Evolutionary conservation across 1,139 yeast species (phyloP).

Genomic region (Chernovozyma sophiae-reginae): DNA sequence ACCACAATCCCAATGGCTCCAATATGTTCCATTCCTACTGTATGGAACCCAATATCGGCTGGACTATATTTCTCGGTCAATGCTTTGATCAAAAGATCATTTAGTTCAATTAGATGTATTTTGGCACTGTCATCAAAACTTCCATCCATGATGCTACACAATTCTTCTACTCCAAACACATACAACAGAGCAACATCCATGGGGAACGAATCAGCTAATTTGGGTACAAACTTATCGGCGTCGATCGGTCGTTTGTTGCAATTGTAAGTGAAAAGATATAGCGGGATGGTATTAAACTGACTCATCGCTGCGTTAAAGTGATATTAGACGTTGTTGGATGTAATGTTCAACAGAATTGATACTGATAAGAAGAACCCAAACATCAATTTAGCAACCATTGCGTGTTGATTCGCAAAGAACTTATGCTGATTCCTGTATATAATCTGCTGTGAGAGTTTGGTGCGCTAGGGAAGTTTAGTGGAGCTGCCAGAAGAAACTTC

Average conservation of each 20-base stretch:
- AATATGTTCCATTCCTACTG: constrained; percentile 43
- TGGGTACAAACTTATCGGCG: constrained; percentile 20
- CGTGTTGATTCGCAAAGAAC: too few species aligned
- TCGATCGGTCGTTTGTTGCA: constrained; percentile 28
- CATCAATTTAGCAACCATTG: too few species aligned
- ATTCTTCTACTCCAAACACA: constrained; percentile 74
- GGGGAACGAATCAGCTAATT: constrained; percentile 28
- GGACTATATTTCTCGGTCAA: constrained; percentile 31
- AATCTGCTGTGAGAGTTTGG: too few species aligned
- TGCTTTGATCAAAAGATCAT: constrained; percentile 36
- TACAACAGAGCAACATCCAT: constrained; percentile 39
- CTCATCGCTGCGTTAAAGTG: too few species aligned
- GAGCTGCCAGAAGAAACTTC: too few species aligned
- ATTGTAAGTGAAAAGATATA: constrained; percentile 39
- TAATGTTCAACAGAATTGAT: too few species aligned
- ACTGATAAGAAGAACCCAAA: too few species aligned
- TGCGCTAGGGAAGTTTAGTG: too few species aligned
- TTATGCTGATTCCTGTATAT: too few species aligned
- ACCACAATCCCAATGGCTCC: constrained; percentile 70
- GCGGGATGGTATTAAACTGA: constrained; percentile 11
- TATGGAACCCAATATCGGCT: constrained; percentile 31
- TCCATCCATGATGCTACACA: constrained; percentile 63
- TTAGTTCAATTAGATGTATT: constrained; percentile 36
- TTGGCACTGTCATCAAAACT: constrained; percentile 41
- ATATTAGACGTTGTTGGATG: too few species aligned